Percentiles rank a stretch among this genome's conserved stretches.
These are phyloP conservation scores for Phaffomyces thermotolerans DNA, from an alignment of 805 yeast genomes.

Conservation along the genomic window DNA sequence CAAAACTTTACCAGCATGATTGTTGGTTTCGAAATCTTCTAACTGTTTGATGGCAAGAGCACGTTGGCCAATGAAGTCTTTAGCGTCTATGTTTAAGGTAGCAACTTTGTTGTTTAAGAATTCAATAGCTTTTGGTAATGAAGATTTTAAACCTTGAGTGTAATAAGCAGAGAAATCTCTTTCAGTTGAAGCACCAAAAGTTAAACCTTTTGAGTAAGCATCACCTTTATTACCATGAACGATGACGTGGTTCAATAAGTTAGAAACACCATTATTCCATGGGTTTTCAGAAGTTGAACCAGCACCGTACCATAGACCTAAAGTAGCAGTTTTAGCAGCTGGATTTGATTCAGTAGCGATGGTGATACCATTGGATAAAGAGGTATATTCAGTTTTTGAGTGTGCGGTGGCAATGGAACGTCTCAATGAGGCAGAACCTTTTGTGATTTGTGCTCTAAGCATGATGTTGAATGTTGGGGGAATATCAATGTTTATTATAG, in stretches of 20 bases:
- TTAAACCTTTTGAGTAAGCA: conserved; percentile 46
- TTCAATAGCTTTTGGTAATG: conserved; percentile 44
- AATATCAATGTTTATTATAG: not conserved
- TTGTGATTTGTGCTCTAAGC: conserved; percentile 21
- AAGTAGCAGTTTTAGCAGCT: conserved; percentile 44
- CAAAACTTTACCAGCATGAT: conserved; percentile 47
- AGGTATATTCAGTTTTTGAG: conserved; percentile 61
- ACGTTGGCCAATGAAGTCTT: conserved; percentile 42
- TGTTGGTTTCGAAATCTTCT: conserved; percentile 47
- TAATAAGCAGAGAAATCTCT: conserved; percentile 61
- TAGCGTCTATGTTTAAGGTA: conserved; percentile 31
- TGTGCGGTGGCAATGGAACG: conserved; percentile 54
- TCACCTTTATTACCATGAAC: conserved; percentile 26
- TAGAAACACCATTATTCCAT: conserved; percentile 76
- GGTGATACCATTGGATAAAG: conserved; percentile 66
- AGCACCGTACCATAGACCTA: conserved; percentile 67
- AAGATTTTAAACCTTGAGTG: conserved; percentile 46
- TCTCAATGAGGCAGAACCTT: conserved; percentile 15
- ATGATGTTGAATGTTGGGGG: conserved; percentile 9
- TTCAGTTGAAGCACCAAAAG: conserved; percentile 43
- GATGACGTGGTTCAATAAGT: conserved; percentile 50
- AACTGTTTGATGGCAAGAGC: conserved; percentile 39
- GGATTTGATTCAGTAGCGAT: conserved; percentile 64
- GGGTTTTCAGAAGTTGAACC: conserved; percentile 78
- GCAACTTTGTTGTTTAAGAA: conserved; percentile 39